Conservation (phyloP, 352 stramenopile species). For the Pilasporangium apinafurcum region DNA sequence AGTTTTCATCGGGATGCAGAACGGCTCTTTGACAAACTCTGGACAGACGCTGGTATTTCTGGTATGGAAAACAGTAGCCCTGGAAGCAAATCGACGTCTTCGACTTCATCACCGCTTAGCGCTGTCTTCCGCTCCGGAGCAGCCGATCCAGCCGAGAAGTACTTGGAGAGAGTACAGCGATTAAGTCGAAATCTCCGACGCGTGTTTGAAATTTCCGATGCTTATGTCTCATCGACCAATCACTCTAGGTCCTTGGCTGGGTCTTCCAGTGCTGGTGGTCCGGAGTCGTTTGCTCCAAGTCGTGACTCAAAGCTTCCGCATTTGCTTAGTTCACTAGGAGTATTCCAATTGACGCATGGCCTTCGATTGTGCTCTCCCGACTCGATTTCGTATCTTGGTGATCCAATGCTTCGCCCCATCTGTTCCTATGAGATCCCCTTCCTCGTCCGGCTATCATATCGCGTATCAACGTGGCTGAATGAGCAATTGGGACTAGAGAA, state of each 20-base stretch:
- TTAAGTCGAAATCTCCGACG: slow-evolving; percentile 62
- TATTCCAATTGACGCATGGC: slow-evolving; percentile 60
- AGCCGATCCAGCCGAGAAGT: slow-evolving; percentile 12
- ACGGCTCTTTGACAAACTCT: slow-evolving; percentile 80
- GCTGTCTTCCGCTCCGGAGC: slow-evolving; percentile 21
- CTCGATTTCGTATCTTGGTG: slow-evolving; percentile 56
- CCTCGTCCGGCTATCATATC: slow-evolving; percentile 75
- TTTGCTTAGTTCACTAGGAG: slow-evolving; percentile 49
- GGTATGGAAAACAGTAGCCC: slow-evolving; percentile 9
- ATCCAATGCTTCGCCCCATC: slow-evolving; percentile 83
- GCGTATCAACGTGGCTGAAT: slow-evolving; percentile 79
- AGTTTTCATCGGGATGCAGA: slow-evolving; percentile 80
- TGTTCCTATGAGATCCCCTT: slow-evolving; percentile 71
- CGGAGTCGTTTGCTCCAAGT: slow-evolving; percentile 60
- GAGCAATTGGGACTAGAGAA: slow-evolving; percentile 51
- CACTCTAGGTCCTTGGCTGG: slow-evolving; percentile 37
- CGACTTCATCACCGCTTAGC: slow-evolving; percentile 18
- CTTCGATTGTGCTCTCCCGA: slow-evolving; percentile 74
- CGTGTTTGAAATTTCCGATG: slow-evolving; percentile 83
- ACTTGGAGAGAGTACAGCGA: slow-evolving; percentile 54
- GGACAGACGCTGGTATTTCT: slow-evolving; percentile 34
- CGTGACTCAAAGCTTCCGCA: slow-evolving; percentile 49
- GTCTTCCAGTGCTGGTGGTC: slow-evolving; percentile 8
- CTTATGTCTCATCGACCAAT: slow-evolving; percentile 74
- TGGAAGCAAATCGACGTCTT: slow-evolving; percentile 9